Conservation (phyloP, 1,284 basidiomycete genomes). For the Flammula alnicola region DNA sequence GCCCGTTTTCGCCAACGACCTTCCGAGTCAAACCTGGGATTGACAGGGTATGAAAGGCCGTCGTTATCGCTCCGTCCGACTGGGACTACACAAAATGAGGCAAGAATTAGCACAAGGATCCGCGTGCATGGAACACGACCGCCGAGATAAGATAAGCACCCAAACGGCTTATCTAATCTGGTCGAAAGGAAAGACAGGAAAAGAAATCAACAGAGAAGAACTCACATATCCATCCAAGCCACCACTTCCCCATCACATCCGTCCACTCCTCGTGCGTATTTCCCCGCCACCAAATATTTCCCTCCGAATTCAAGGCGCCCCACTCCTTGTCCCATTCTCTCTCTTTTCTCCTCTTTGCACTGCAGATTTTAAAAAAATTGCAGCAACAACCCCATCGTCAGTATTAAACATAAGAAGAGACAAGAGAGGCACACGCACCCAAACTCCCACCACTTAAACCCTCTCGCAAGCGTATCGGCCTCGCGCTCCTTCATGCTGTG, state of each 20-base stretch:
- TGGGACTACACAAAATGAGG: conserved; percentile 56
- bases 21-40: conserved; percentile 74
- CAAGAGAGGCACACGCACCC: conserved; percentile 39
- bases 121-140: neutral
- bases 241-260: conserved; percentile 71
- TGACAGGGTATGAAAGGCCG: conserved; percentile 68
- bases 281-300: conserved; percentile 87
- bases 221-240: conserved; percentile 77
- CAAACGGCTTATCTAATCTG: no score
- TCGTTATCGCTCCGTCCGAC: conserved; percentile 61
- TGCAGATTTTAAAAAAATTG: no score
- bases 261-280: conserved; percentile 66
- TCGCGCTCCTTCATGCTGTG: conserved; percentile 68
- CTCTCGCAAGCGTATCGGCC: conserved; percentile 47
- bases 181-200: no score
- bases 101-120: neutral
- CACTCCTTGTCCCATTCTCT: conserved; percentile 76
- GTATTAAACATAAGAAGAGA: conserved; percentile 6
- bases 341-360: conserved; percentile 49
- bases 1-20: conserved; percentile 68
- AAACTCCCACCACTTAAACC: conserved; percentile 52
- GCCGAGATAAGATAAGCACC: neutral
- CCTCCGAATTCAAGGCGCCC: conserved; percentile 75
- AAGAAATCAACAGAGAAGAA: conserved; percentile 28
- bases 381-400: no score